Base-by-base conservation (phyloP, 1,139 yeast genomes). In the Trichomonascaceae sp. region DNA sequence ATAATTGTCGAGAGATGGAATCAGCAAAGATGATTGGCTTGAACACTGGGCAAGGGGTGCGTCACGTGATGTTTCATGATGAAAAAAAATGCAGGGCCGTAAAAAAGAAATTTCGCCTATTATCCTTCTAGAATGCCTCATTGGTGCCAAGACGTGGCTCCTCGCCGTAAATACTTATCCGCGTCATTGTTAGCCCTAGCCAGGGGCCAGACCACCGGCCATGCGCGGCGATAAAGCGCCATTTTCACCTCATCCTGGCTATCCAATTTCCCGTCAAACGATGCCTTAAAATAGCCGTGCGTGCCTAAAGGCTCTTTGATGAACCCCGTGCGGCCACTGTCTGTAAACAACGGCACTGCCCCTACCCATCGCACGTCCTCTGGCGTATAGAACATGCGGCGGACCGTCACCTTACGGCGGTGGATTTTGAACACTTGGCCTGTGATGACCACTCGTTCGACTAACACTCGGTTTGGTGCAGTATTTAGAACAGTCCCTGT, bases 381-480 rank as follows among this genome's bases (percentile, higher is more conserved):
- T 12, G 89, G 75, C 66, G 85, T 89, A 83, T 91, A 93, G 77
- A 95, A 95, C 99, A 95, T 95, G 79, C 90, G 95, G 63, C 99
- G 84, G 56, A 93, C 81, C 2, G 99, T 93, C 57, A 93, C 91
- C 46, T 91, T 87, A 58, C 80, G 82, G 74, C 89, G 93, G 76
- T 95, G 97, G 65, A 95, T 91, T 76, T 91, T 93, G 71, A 90
- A 85, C 44, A 98, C 96, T 63, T 89, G 91, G 53, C 99, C 99
- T 0, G 99, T 93, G 57, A 95, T 74, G 9, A 93, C 84, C 3
- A 86, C 84, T 66, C 98, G 81, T 78, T 93, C 91, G 38, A 95
- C 96, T 56, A 90, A 70, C 27, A 91, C 79, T 70, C 99, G 81
- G 18, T 86, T 79, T 64, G 86, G 89, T 70, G 93, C 97, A 50